These are phyloP conservation scores for Sarcocystis neurona DNA, from an alignment of 169 alveolate species.

Conservation along the genomic window DNA sequence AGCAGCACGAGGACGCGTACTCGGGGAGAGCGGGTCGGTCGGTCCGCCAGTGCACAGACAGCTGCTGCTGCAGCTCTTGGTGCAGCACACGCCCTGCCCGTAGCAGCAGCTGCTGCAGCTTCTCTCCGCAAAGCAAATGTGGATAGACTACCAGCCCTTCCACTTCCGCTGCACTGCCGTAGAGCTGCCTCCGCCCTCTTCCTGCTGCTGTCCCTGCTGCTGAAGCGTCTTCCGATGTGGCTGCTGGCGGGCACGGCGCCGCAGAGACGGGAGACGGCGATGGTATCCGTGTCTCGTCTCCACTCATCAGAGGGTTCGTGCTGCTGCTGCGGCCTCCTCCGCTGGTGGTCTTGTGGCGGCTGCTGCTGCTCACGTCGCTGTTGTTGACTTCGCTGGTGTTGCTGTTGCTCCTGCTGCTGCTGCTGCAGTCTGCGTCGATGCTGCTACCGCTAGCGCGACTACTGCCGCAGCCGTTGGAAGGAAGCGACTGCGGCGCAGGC, in stretches of 20 bases:
- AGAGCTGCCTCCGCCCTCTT: not conserved
- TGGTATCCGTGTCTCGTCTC: not conserved
- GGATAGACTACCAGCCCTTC: conserved; percentile 45
- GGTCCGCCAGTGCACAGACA: conserved; percentile 60
- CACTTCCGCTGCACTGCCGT: not conserved
- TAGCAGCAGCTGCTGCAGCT: conserved; percentile 2
- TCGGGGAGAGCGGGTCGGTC: conserved; percentile 55
- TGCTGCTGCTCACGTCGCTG: not conserved
- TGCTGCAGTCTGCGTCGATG: conserved; percentile 3
- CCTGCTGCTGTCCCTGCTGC: conserved; percentile 8
- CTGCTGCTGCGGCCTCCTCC: not conserved
- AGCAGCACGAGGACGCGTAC: too few relatives aligned
- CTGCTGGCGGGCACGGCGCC: too few relatives aligned
- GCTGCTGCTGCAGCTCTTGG: conserved; percentile 40
- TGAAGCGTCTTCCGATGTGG: too few relatives aligned
- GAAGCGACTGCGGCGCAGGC: conserved; percentile 18
- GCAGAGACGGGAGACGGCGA: too few relatives aligned
- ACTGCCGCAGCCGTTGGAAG: conserved; percentile 22
- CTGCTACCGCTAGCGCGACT: conserved; percentile 30
- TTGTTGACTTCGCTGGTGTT: not conserved
- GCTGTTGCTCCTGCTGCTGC: not conserved
- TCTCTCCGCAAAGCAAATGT: conserved; percentile 24
- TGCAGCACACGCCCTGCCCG: conserved; percentile 39
- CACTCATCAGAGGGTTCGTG: not conserved
- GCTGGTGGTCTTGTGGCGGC: not conserved